These are phyloP conservation scores for Apophysomyces variabilis DNA, from an alignment of 371 early-diverging fungal species.

Conservation along the genomic window DNA sequence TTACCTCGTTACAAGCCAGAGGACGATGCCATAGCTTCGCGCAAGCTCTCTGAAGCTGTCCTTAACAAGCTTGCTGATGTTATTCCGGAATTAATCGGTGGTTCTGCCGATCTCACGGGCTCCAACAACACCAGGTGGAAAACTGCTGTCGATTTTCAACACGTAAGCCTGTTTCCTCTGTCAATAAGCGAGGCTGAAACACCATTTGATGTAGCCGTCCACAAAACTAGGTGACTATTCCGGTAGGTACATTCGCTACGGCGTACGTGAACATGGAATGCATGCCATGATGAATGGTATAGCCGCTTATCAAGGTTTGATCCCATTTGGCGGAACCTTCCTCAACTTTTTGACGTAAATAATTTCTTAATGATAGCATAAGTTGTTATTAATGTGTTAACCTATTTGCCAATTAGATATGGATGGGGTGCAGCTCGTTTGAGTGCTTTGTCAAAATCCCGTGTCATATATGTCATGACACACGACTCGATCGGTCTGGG, in stretches of 20 bases:
- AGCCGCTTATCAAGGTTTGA: conserved; percentile 85
- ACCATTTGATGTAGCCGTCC: conserved; percentile 33
- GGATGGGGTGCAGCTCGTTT: conserved; percentile 92
- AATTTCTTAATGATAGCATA: not conserved
- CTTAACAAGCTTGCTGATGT: conserved; percentile 82
- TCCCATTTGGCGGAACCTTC: conserved; percentile 97
- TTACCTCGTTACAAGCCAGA: conserved; percentile 83
- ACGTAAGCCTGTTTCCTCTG: conserved; percentile 33
- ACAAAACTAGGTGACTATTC: conserved; percentile 77
- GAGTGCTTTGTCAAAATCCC: conserved; percentile 86
- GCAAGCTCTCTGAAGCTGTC: conserved; percentile 85
- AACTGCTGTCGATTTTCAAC: conserved; percentile 93
- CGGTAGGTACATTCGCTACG: conserved; percentile 96
- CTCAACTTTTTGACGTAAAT: conserved; percentile 93
- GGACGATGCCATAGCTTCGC: conserved; percentile 88
- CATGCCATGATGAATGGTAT: conserved; percentile 97
- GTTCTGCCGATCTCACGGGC: conserved; percentile 99
- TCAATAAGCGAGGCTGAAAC: not conserved
- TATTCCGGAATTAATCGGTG: conserved; percentile 92
- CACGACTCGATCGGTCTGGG: conserved; percentile 99
- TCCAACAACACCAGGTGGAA: conserved; percentile 98
- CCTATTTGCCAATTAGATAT: conserved; percentile 31
- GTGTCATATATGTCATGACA: conserved; percentile 97
- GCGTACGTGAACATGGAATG: conserved; percentile 99
- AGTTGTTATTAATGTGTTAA: not conserved